These are phyloP conservation scores for Austroboletus niveus DNA, from an alignment of 1,284 basidiomycete genomes.

Conservation along the genomic window DNA sequence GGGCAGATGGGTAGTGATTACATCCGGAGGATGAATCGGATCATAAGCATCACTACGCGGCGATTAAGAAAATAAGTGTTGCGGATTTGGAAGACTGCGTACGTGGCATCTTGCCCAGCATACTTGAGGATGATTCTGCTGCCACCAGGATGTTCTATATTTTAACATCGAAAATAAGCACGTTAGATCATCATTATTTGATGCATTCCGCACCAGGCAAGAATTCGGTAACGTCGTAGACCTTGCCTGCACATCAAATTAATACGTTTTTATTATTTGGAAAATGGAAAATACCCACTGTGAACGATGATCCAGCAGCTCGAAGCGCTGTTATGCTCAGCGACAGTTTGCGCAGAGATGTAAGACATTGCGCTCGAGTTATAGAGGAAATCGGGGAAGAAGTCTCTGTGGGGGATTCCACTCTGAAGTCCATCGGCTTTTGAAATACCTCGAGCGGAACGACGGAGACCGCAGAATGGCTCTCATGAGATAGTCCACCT, in stretches of 20 bases:
- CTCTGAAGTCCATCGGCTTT: slow-evolving; percentile 4
- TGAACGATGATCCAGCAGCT: slow-evolving; percentile 77
- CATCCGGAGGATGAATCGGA: slow-evolving; percentile 63
- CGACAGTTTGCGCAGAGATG: slow-evolving; percentile 33
- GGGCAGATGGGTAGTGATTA: slow-evolving; percentile 60
- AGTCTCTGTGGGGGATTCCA: background rate
- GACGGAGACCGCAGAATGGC: slow-evolving; percentile 9
- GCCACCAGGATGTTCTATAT: slow-evolving; percentile 52
- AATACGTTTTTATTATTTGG: background rate
- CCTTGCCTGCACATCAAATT: slow-evolving; percentile 43
- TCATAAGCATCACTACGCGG: slow-evolving; percentile 51
- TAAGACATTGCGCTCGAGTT: slow-evolving; percentile 9
- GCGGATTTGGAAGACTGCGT: slow-evolving; percentile 16
- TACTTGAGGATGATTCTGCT: slow-evolving; percentile 65
- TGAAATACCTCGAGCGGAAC: slow-evolving; percentile 17
- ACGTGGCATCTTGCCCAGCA: slow-evolving; percentile 75
- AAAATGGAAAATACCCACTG: slow-evolving; percentile 36
- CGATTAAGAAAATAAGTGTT: background rate
- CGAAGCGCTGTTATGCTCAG: slow-evolving; percentile 42
- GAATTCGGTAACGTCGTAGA: slow-evolving; percentile 73
- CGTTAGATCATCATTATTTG: slow-evolving; percentile 3
- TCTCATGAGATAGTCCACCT: slow-evolving; percentile 5
- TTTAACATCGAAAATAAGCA: background rate
- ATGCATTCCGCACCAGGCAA: slow-evolving; percentile 42
- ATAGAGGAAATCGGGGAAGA: background rate